Conservation (phyloP, 352 stramenopile species). For the Globisporangium nagaii region DNA sequence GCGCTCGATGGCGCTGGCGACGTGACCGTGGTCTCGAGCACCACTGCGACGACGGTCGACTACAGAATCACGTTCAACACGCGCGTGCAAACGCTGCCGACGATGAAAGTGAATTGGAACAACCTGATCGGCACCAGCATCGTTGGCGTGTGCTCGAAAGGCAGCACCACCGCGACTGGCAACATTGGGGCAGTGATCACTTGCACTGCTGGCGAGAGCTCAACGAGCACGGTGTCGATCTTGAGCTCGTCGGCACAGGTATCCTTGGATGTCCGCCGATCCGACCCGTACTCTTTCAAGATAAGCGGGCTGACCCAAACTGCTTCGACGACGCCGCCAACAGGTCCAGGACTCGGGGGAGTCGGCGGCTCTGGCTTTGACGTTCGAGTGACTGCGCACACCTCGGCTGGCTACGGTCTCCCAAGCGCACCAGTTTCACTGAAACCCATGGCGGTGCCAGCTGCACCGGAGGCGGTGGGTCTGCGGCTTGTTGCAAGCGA, state of each 20-base stretch:
- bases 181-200: conserved; percentile 34
- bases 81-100: conserved; percentile 22
- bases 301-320: conserved; percentile 44
- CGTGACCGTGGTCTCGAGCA: conserved; percentile 51
- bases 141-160: conserved; percentile 53
- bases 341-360: conserved; percentile 24
- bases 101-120: conserved; percentile 26
- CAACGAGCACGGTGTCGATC: conserved; percentile 20
- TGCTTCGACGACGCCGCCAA: conserved; percentile 23
- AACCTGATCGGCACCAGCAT: conserved; percentile 29
- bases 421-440: conserved; percentile 46
- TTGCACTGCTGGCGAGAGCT: conserved; percentile 46
- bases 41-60: conserved; percentile 20
- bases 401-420: conserved; percentile 53
- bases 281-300: conserved; percentile 47
- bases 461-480: conserved; percentile 60
- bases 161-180: conserved; percentile 11
- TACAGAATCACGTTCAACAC: conserved; percentile 64
- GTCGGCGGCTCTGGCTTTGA: conserved; percentile 41
- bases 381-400: conserved; percentile 62
- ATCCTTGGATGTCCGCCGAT: conserved; percentile 38
- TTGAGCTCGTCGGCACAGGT: conserved; percentile 29
- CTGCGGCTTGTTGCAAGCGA: conserved; percentile 72
- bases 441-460: conserved; percentile 88
- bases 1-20: conserved; percentile 71